These are phyloP conservation scores for Penicillium crustosum DNA, from an alignment of 2,329 filamentous ascomycete species.

Conservation along the genomic window DNA sequence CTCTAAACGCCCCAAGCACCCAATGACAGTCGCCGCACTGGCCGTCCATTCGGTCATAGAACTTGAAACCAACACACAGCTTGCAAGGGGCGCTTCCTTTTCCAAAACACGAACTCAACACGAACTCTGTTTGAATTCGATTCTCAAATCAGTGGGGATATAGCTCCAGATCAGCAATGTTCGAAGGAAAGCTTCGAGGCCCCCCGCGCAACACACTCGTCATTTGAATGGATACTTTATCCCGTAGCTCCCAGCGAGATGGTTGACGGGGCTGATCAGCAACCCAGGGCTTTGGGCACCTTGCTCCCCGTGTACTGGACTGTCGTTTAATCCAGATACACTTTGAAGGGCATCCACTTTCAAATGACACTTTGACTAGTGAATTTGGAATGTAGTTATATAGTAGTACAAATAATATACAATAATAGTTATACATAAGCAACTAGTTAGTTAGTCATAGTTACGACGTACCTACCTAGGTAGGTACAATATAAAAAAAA, in stretches of 20 bases:
- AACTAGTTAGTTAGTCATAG: too few species aligned
- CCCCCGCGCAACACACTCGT: background rate
- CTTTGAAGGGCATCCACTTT: background rate
- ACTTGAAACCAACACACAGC: background rate
- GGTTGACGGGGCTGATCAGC: conserved; percentile 9
- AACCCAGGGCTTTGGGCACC: conserved; percentile 7
- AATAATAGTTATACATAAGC: background rate
- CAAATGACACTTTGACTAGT: background rate
- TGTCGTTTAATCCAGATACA: background rate
- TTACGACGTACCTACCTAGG: background rate
- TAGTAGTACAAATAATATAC: background rate
- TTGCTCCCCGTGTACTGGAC: background rate
- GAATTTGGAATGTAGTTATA: background rate
- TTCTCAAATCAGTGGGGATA: conserved; percentile 5
- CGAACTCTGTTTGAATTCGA: conserved; percentile 10
- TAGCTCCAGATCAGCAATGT: background rate
- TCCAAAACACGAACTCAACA: background rate
- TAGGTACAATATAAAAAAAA: too few species aligned
- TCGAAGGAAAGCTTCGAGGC: background rate
- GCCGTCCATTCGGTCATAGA: background rate
- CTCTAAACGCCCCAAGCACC: conserved; percentile 3
- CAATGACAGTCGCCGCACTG: conserved; percentile 5
- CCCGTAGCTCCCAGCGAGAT: conserved; percentile 1
- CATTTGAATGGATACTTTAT: conserved; percentile 2
- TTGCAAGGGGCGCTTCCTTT: conserved; percentile 18